Conservation (phyloP, 371 early-diverging fungal species). For the Dichotomocladium elegans region DNA sequence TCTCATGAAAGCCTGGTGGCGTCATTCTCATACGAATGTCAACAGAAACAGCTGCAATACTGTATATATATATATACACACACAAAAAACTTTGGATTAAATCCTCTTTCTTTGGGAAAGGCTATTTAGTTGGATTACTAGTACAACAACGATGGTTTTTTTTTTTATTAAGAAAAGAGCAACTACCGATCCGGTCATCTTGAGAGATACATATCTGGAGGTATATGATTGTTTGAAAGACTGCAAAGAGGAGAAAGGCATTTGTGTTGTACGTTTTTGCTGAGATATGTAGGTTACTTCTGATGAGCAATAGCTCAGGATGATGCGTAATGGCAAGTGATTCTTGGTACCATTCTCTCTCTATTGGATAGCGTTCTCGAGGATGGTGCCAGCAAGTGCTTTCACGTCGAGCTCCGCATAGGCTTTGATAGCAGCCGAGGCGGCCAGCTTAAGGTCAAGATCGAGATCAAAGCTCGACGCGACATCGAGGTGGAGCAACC, state of each 20-base stretch:
- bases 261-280: too few species aligned
- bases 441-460: neutral
- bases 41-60: too few species aligned
- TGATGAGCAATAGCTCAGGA: neutral
- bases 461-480: slow-evolving; percentile 6
- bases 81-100: too few species aligned
- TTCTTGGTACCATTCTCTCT: neutral
- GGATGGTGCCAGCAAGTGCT: slow-evolving; percentile 4
- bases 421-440: slow-evolving; percentile 10
- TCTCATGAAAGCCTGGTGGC: too few species aligned
- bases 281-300: neutral
- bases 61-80: too few species aligned
- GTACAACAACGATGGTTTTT: too few species aligned
- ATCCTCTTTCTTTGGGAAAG: too few species aligned
- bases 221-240: neutral
- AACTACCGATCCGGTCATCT: neutral
- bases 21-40: too few species aligned
- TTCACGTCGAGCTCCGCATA: slow-evolving; percentile 10
- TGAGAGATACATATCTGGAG: neutral
- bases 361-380: slow-evolving; percentile 7
- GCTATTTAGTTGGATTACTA: too few species aligned
- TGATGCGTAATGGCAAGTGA: neutral
- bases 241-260: too few species aligned
- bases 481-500: slow-evolving; percentile 1
- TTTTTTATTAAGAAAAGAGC: too few species aligned